phyloP scores from a whole-genome alignment of 345 rosid genomes.

The Sonneratia alba region DNA sequence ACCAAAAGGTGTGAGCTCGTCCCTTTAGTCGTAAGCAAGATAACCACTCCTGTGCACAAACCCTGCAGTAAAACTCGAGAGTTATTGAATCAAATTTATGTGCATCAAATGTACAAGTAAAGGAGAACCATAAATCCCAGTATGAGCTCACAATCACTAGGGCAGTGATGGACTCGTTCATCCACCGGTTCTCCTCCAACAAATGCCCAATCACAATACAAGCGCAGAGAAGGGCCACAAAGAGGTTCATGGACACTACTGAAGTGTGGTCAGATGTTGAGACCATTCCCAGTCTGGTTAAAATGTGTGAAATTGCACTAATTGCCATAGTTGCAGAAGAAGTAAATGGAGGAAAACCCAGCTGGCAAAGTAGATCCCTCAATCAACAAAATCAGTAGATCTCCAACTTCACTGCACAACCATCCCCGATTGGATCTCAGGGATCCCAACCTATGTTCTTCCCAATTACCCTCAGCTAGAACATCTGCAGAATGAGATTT shows the following conservation, averaged over 20 bases:
- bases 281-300: neutral
- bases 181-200: conserved; percentile 12
- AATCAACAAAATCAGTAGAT: neutral
- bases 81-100: neutral
- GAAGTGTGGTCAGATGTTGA: conserved; percentile 7
- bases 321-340: conserved; percentile 3
- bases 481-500: neutral
- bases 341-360: neutral
- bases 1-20: conserved; percentile 74
- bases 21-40: conserved; percentile 68
- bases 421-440: neutral
- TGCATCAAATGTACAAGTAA: neutral
- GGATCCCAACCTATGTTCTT: neutral
- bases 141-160: conserved; percentile 56
- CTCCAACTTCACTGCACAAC: neutral
- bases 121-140: neutral
- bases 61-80: conserved; percentile 40
- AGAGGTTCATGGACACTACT: conserved; percentile 7
- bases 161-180: conserved; percentile 57
- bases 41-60: conserved; percentile 72
- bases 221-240: conserved; percentile 10
- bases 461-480: neutral
- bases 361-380: neutral
- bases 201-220: conserved; percentile 8
- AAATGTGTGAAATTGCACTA: neutral